These are phyloP conservation scores for Trichoderma sp. DNA, from an alignment of 2,329 filamentous ascomycete genomes.

Conservation along the genomic window DNA sequence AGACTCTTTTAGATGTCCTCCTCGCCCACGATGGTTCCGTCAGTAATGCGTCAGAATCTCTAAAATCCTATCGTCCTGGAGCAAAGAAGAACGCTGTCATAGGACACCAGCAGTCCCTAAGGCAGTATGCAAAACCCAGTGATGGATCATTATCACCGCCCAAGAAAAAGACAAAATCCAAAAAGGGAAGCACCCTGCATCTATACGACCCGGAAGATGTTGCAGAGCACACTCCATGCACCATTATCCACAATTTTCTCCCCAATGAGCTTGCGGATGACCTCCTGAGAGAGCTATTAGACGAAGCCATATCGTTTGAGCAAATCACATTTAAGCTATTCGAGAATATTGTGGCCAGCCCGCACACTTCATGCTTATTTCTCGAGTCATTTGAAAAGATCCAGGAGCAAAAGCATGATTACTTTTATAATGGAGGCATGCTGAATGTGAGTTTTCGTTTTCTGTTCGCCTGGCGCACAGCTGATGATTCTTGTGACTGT, in stretches of 20 bases:
- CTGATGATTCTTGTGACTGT: too few species aligned
- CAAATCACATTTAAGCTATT: conserved; percentile 80
- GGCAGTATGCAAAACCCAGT: conserved; percentile 42
- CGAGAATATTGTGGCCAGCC: conserved; percentile 79
- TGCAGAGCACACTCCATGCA: conserved; percentile 80
- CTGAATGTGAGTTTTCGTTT: conserved; percentile 51
- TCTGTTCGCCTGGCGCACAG: neutral
- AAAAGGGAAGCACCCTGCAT: conserved; percentile 78
- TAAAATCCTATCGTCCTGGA: conserved; percentile 38
- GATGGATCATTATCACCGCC: conserved; percentile 19
- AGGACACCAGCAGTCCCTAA: conserved; percentile 63
- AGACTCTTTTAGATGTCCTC: conserved; percentile 72
- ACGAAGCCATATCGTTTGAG: conserved; percentile 69
- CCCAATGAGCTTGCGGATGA: conserved; percentile 67
- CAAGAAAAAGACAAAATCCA: conserved; percentile 58
- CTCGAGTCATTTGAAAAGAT: conserved; percentile 72
- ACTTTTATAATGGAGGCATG: conserved; percentile 78
- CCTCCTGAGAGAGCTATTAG: conserved; percentile 71
- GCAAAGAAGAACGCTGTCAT: conserved; percentile 39
- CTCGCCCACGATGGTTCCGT: conserved; percentile 77
- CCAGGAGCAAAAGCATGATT: conserved; percentile 69
- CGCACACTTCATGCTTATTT: conserved; percentile 81
- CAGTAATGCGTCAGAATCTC: conserved; percentile 55
- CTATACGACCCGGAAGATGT: conserved; percentile 80
- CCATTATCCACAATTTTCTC: conserved; percentile 89